Evolutionary conservation across 2,329 filamentous ascomycete species (phyloP), one percentile per base, ranked within the genome.

Genomic region (Xylariaceae sp.): DNA sequence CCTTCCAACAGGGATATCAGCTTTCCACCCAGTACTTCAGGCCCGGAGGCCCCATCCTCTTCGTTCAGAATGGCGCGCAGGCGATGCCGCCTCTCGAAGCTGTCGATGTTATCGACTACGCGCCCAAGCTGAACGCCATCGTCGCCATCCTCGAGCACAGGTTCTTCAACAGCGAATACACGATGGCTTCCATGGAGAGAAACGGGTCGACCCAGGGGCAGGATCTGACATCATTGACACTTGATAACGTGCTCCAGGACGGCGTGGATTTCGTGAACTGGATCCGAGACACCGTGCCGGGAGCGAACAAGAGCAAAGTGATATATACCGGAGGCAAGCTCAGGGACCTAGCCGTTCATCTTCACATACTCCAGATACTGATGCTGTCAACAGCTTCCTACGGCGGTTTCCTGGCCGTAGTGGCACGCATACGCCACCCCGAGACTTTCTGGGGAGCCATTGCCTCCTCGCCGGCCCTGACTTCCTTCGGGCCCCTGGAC

Each of bases 61-160:
- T 46, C 31, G 24, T 44, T 9, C 44, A 46, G 25, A 37, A 36
- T 15, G 42, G 37, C 18, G 44, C 42, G 19, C 31, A 39, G 10
- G 44, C 39, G 9, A 46, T 46, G 42, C 23, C 33, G 21, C 5
- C 12, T 11, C 40, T 46, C 14, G 38, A 39, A 29, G 23, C 27
- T 9, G 37, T 33, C 32, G 39, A 43, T 29, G 44, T 44, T 15
- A 27, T 41, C 13, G 44, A 46, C 28, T 46, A 46, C 23, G 44
- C 44, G 12, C 34, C 39, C 11, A 34, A 38, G 13, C 38, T 46
- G 4, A 33, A 36, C 14, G 44, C 37, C 11, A 35, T 43, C 19
- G 44, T 46, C 10, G 44, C 36, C n/a, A 37, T 42, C 16, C 42
- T 46, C 21, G 44, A 46, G 24, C 44, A 46, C 19, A 37, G 42